A percentile compares a stretch with the other conserved stretches of the same genome.
phyloP scores from a whole-genome alignment of 352 stramenopile species.

The Globisporangium sylvaticum region DNA sequence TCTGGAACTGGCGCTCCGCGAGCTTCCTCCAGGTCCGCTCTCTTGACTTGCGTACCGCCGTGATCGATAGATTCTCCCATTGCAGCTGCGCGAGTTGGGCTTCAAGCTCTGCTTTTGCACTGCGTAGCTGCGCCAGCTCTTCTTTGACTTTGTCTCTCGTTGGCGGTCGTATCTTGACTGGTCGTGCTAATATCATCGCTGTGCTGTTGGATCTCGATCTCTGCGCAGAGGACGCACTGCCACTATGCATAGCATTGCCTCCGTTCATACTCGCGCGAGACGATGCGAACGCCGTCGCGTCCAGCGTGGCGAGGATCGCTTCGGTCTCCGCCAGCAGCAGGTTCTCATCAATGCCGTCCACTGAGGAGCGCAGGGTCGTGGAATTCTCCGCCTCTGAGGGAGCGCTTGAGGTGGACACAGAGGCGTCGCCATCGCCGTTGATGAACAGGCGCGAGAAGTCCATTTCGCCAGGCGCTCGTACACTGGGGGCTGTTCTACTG shows the following conservation, averaged over 20 bases:
- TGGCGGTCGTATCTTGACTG: background rate
- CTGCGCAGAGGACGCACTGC: too few species aligned
- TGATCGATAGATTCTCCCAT: background rate
- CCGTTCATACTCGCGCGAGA: background rate
- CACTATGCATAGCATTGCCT: too few species aligned
- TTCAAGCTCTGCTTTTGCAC: background rate
- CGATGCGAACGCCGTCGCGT: constrained; percentile 1
- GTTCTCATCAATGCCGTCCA: constrained; percentile 5
- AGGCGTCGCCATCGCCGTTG: too few species aligned
- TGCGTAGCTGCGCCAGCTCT: constrained; percentile 3
- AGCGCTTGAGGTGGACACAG: too few species aligned
- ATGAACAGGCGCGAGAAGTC: too few species aligned
- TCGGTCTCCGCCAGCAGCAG: constrained; percentile 12
- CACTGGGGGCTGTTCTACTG: too few species aligned
- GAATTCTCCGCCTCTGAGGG: too few species aligned
- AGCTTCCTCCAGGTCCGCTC: constrained; percentile 1
- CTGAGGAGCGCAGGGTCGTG: background rate
- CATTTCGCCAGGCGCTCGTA: too few species aligned
- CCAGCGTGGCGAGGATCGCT: constrained; percentile 7
- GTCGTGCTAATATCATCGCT: background rate
- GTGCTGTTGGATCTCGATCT: too few species aligned
- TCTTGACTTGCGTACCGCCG: background rate
- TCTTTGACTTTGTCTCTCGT: constrained; percentile 5
- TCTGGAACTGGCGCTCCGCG: constrained; percentile 1
- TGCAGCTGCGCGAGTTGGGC: constrained; percentile 4